Conservation (phyloP, 225 moss, liverwort and hornwort species). For the Anthoceros angustus region DNA sequence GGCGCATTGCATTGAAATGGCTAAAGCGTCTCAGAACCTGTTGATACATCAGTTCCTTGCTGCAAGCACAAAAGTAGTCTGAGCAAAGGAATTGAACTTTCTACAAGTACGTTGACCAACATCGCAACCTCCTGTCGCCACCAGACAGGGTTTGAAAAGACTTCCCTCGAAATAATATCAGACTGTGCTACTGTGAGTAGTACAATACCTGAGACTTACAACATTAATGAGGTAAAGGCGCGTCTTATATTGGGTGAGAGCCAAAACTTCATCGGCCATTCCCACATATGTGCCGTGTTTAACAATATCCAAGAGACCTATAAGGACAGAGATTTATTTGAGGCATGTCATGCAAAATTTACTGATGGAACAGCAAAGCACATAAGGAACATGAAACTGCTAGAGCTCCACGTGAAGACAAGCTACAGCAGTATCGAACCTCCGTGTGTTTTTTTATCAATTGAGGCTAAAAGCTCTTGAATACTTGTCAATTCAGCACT, state of each 20-base stretch:
- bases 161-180: background rate
- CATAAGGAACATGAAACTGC: background rate
- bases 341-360: background rate
- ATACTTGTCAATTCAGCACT: conserved; percentile 84
- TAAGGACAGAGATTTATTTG: conserved; percentile 7
- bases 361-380: background rate
- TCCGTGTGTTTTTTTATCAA: conserved; percentile 72
- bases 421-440: conserved; percentile 20
- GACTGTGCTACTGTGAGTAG: background rate
- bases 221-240: conserved; percentile 69
- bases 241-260: conserved; percentile 84
- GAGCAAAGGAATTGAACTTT: too few relatives aligned
- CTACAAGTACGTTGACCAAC: too few relatives aligned
- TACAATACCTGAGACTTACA: conserved; percentile 68
- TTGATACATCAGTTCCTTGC: conserved; percentile 89
- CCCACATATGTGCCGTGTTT: conserved; percentile 75
- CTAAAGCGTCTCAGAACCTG: conserved; percentile 85
- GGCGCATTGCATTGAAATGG: conserved; percentile 61
- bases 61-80: conserved; percentile 7
- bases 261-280: conserved; percentile 71
- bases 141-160: background rate
- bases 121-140: too few relatives aligned
- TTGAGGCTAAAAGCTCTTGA: conserved; percentile 70
- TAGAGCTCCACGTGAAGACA: background rate
- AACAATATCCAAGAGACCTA: conserved; percentile 71